A percentile compares a stretch with the other conserved stretches of the same genome.
Conservation (phyloP, 306 rosid species). For the Citrullus mucosospermus region DNA sequence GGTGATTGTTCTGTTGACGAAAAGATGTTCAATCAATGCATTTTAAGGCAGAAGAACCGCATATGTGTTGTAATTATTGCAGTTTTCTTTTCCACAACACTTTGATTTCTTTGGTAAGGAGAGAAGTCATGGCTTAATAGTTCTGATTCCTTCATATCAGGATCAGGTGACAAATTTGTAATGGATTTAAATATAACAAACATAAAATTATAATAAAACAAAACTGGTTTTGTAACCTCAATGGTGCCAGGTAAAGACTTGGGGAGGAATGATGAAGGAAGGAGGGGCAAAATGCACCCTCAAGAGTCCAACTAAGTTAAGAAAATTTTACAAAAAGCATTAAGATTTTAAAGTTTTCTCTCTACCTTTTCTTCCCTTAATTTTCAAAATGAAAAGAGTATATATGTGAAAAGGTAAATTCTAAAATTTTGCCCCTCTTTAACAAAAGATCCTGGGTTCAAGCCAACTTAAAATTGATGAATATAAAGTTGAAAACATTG, state of each 20-base stretch:
- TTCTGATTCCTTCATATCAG: neutral
- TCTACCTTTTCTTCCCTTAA: neutral
- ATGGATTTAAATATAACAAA: neutral
- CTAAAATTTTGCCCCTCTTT: neutral
- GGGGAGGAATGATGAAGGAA: neutral
- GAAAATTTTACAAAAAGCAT: neutral
- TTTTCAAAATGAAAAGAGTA: neutral
- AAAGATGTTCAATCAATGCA: conserved; percentile 27
- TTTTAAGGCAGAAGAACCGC: conserved; percentile 4
- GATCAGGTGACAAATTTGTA: neutral
- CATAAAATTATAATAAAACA: neutral
- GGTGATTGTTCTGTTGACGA: conserved; percentile 53
- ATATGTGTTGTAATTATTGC: conserved; percentile 2
- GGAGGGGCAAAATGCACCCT: neutral
- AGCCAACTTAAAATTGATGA: neutral
- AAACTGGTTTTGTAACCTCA: neutral
- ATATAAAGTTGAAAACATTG: neutral
- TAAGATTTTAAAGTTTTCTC: neutral
- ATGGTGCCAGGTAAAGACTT: neutral
- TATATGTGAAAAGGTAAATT: neutral
- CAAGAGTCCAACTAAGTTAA: neutral
- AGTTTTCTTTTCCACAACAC: conserved; percentile 5
- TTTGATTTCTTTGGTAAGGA: neutral
- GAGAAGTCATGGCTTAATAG: neutral
- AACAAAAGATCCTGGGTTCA: neutral